A percentile compares a stretch with the other conserved stretches of the same genome.
phyloP scores from a whole-genome alignment of 75 land plant genomes.

The Pinus taeda region DNA sequence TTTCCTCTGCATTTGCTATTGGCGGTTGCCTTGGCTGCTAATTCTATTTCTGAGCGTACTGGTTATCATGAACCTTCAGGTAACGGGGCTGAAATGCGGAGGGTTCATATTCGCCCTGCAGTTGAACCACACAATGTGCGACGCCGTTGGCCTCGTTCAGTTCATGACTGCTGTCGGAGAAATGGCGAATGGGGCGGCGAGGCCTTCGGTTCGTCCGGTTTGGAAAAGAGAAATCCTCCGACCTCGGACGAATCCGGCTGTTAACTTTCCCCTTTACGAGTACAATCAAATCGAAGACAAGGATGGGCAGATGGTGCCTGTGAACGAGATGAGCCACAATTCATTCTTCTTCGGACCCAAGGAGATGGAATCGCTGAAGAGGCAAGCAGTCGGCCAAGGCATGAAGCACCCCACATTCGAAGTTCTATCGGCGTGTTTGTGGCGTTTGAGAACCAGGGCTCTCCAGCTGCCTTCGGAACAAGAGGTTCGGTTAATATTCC shows the following conservation, averaged over 20 bases:
- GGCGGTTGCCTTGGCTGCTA: not conserved
- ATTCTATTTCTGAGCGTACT: not conserved
- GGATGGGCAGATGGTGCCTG: not conserved
- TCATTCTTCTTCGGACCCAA: conserved; percentile 36
- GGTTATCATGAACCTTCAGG: conserved; percentile 20
- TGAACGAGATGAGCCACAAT: conserved; percentile 9
- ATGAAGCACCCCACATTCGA: conserved; percentile 13
- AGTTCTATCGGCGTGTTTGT: conserved; percentile 39
- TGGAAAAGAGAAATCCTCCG: conserved; percentile 39
- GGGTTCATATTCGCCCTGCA: conserved; percentile 44
- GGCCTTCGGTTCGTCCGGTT: conserved; percentile 37
- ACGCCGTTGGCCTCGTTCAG: conserved; percentile 39
- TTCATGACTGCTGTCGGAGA: conserved; percentile 51
- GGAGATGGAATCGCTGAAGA: conserved; percentile 15
- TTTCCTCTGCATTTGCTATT: not conserved
- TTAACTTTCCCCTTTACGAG: conserved; percentile 33
- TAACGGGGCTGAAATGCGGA: conserved; percentile 46
- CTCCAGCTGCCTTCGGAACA: conserved; percentile 20
- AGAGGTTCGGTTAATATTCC: conserved; percentile 13
- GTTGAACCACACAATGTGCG: conserved; percentile 44
- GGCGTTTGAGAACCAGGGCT: conserved; percentile 47
- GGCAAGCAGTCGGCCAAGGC: not conserved
- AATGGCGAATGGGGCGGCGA: conserved; percentile 26
- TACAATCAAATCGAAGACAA: conserved; percentile 24
- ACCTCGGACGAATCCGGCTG: conserved; percentile 34